Base-by-base conservation (phyloP, 768 basidiomycete species). In the Xerocomellus amylosporus region DNA sequence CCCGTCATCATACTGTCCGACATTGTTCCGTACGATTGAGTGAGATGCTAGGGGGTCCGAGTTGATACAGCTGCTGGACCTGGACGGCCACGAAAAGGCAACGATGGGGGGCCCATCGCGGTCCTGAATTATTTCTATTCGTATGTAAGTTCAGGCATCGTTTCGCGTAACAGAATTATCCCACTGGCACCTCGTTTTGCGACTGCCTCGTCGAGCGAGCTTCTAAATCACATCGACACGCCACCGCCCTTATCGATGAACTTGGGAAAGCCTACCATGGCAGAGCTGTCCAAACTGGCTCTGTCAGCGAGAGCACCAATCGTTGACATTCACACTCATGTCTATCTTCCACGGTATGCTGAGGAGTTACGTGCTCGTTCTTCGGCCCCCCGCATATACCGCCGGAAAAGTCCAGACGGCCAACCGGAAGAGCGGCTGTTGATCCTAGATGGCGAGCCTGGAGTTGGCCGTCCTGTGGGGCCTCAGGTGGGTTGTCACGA, bases 251-350 rank as follows among this genome's bases (percentile, higher is more conserved):
- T 63, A 71, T 66, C 65, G 59, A 72, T 70, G 66, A 59, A 46
- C 60, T 53, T 58, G 52, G 58, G 55, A 53, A 72, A 37, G 17
- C 60, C 49, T 33, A 14, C 69, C 45, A 64, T 61, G 70, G 56
- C 64, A 51, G 57, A 62, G 43, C 42, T 71, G 24, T 61, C 61
- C 49, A 69, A 44, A 39, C 59, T 50, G 20, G 49, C 50, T 0
- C 33, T 61, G 39, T 66, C 58, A 51, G 39, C 55, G 34, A 67
- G 59, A 38, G 59, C 61, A 30, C 74, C 83, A 2, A 72, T 90
- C 41, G 82, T 94, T 42, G 92, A 94, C 73, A 76, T 94, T 31
- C 92, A 94, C 75, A 90, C 89, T 5, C 92, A 94, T 59, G 81
- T 93, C 39, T 94, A 91, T 65, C 79, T 91, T 19, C 88, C 90